Evolutionary conservation across 2,329 filamentous ascomycete species (phyloP), one percentile per base, ranked within the genome.

Genomic region (Septoria petroselini): DNA sequence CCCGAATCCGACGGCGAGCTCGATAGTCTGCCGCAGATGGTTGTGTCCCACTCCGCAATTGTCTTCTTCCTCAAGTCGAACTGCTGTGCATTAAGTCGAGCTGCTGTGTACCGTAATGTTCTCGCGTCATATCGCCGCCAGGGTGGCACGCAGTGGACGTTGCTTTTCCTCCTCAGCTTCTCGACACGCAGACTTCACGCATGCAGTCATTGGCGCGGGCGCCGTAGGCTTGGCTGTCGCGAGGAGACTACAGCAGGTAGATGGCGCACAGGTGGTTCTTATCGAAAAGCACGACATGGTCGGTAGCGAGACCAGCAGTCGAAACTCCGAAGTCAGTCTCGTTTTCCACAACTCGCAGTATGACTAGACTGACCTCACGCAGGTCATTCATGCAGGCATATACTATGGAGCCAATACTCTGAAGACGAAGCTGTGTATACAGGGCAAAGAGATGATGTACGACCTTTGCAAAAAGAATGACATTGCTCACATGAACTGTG

Each of bases 361-460:
- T 15, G 17, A 50, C 17, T 15, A 37, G 1, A 19, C 30, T 52
- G 17, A 48, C 41, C 14, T 39, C 17, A 44, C 12, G 2, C 43
- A 83, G 80, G 91, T 97, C 48, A 94, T 98, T 61, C 93, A 98
- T 68, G 93, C 88, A 1, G 93, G 93, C 11, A 79, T 97, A 57
- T 97, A 96, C 77, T 96, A 96, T 70, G 88, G 86, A 12, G 67
- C 76, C 4, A 70, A 73, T 33, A 85, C 83, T 1, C 80, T 96
- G 45, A 98, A 98, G 72, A 89, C 91, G 1, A 72, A 73, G 12
- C 80, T 98, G 9, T 98, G 93, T 71, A 76, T 96, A 57, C 73
- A 76, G 25, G 93, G 93, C 52, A 84, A 84, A 60, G 67, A 84
- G 25, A 75, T 89, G 67, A 75, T 97, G 52, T 98, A 98, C 71